Evolutionary conservation across 768 basidiomycete species (phyloP).

Genomic region (Leucogyrophana mollusca): DNA sequence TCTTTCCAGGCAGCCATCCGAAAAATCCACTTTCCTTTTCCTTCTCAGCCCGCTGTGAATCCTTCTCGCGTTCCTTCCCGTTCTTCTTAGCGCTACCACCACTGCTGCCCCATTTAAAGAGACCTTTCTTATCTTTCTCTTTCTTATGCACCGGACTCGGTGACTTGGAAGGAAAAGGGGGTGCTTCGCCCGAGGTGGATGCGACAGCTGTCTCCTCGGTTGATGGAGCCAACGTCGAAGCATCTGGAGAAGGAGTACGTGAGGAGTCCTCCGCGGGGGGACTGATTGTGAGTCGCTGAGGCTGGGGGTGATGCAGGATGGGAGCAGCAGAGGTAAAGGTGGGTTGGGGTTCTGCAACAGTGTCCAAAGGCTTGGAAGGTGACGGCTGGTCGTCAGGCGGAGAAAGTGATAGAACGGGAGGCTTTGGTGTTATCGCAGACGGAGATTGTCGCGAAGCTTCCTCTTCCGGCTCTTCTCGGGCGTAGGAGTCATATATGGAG

Average conservation of each 20-base stretch:
- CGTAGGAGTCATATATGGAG: slow-evolving; percentile 84
- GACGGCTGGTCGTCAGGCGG: slow-evolving; percentile 15
- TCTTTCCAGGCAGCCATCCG: slow-evolving; percentile 86
- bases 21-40: slow-evolving; percentile 81
- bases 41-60: slow-evolving; percentile 46
- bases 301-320: slow-evolving; percentile 65
- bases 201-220: slow-evolving; percentile 25
- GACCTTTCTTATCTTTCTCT: slow-evolving; percentile 73
- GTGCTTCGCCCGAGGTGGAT: slow-evolving; percentile 23
- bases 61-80: slow-evolving; percentile 48
- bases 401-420: slow-evolving; percentile 23
- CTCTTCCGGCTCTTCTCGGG: slow-evolving; percentile 52
- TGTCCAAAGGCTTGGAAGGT: slow-evolving; percentile 7
- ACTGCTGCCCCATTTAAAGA: slow-evolving; percentile 64
- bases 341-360: slow-evolving; percentile 14
- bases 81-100: slow-evolving; percentile 64
- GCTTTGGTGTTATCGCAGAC: slow-evolving; percentile 14
- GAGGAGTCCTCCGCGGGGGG: slow-evolving; percentile 34
- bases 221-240: slow-evolving; percentile 20
- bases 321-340: slow-evolving; percentile 30
- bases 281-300: slow-evolving; percentile 46
- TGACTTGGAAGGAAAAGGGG: slow-evolving; percentile 18
- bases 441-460: slow-evolving; percentile 21
- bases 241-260: slow-evolving; percentile 62
- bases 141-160: slow-evolving; percentile 42